Base-by-base conservation (phyloP, 2,329 filamentous ascomycete species). In the Penicillium hesseltinei region DNA sequence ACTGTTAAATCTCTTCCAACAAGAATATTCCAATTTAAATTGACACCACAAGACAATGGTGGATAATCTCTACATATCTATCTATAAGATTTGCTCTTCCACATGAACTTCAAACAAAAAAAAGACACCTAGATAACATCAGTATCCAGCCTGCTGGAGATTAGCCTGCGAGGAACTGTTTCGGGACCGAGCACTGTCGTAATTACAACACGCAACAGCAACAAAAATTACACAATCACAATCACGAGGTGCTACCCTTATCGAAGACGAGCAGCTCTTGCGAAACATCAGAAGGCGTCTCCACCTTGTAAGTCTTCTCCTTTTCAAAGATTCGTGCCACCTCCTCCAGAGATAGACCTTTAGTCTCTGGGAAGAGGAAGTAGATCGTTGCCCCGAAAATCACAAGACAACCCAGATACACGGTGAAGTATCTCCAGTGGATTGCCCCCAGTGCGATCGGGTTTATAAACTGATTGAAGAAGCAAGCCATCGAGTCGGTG, bases 391-490 rank as follows among this genome's bases (percentile, higher is more conserved):
- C 48, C 0, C 76, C 36, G 5, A 73, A 62, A 5, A 70, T 48
- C 0, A 62, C 62, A 9, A 77, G 40, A 36, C 75, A 72, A n/a
- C 68, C 72, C 55, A 71, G 70, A 42, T 72, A 78, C 5, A 78
- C 70, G 40, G 73, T 72, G 36, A 75, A 78, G 59, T 77, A 78
- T 50, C 69, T 73, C 74, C 76, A 79, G 0, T 56, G 65, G 15
- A 78, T 72, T 0, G 57, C 64, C 19, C 66, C 58, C 55, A 79
- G 67, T 0, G 72, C 75, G 7, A 78, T 71, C 0, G 77, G 77
- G 61, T 77, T 78, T 25, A 73, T 75, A 51, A 70, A 78, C 40
- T 71, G 69, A 59, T 78, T 77, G 65, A 77, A 77, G 33, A 61
- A 62, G 65, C 67, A 54, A 15, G 61, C 68, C 27, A 65, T 35